Evolutionary conservation across 805 yeast species (phyloP).

Genomic region (Candida boidinii): DNA sequence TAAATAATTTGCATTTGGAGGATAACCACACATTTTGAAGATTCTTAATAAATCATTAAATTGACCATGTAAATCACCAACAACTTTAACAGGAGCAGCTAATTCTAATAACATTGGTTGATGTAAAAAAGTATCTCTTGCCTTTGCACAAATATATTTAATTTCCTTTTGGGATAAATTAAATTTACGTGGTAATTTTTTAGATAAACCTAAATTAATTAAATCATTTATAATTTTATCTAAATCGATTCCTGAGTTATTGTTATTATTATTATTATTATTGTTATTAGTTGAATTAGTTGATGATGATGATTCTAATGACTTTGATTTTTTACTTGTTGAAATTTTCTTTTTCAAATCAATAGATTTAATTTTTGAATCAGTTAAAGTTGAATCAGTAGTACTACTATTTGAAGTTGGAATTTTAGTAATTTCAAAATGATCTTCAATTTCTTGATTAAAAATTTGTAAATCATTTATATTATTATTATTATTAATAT

Average conservation of each 20-base stretch:
- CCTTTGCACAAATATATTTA: conserved; percentile 45
- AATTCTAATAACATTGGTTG: conserved; percentile 61
- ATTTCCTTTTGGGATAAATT: conserved; percentile 45
- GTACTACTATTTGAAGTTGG: no score
- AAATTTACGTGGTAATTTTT: conserved; percentile 36
- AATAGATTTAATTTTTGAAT: neutral
- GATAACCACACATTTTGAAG: conserved; percentile 51
- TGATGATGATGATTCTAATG: neutral
- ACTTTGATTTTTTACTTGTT: neutral
- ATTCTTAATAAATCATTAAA: conserved; percentile 45
- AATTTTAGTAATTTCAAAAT: no score
- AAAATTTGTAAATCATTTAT: no score
- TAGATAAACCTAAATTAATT: conserved; percentile 40
- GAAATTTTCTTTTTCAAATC: neutral
- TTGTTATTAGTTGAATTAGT: neutral
- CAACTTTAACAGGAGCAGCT: conserved; percentile 75
- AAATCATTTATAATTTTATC: conserved; percentile 58
- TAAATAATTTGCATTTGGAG: conserved; percentile 47
- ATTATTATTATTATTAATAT: no score
- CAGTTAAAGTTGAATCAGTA: no score
- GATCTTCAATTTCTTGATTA: no score
- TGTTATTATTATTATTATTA: no score
- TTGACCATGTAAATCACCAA: conserved; percentile 77
- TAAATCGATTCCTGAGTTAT: conserved; percentile 26
- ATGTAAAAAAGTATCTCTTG: conserved; percentile 49